Evolutionary conservation across 2,329 filamentous ascomycete genomes (phyloP), one percentile per base, ranked within the genome.

Genomic region (Venturia carpophila): DNA sequence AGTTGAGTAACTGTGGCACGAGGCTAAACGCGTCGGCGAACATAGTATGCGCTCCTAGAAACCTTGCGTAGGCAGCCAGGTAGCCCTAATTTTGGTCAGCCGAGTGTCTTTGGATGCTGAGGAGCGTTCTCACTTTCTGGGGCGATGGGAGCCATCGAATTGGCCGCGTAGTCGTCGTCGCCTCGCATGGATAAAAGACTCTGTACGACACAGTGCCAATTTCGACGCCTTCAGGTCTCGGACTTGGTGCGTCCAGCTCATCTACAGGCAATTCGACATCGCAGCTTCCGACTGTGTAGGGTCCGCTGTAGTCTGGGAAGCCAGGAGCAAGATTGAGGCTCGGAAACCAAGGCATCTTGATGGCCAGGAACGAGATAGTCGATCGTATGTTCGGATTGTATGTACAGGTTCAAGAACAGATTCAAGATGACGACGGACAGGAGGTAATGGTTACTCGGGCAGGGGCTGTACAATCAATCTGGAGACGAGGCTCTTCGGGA

Each of bases 111-210:
- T 58, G 52, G n/a, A 37, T 7, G 15, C 17, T 37, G 7, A 5
- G 11, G 3, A 21, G 30, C 37, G 30, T 21, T n/a, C 52, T 58
- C 17, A 58, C 52, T 58, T 58, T 58, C 74, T 95, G 91, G 0
- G 91, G 91, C 10, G 83, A 81, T 0, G 90, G 90, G 63, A 95
- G 81, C 91, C 91, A 96, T 70, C 82, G 84, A 65, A 91, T 87
- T 11, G 80, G 80, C 70, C 84, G 84, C 70, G 84, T 80, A 63
- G 76, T 75, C n/a, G 74, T 73, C 9, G 70, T 69, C 10, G 73
- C 73, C 58, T 77, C 71, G 27, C 87, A 87, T 0, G 91, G 91
- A 73, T 95, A 95, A 77, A 90, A 96, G 66, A 95, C 81, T 68
- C 91, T 85, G 74, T 91, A 94, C 65, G 89, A 87, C 34, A 95